Evolutionary conservation across 73 alveolate genomes (phyloP).

Genomic region (Stentor coeruleus): DNA sequence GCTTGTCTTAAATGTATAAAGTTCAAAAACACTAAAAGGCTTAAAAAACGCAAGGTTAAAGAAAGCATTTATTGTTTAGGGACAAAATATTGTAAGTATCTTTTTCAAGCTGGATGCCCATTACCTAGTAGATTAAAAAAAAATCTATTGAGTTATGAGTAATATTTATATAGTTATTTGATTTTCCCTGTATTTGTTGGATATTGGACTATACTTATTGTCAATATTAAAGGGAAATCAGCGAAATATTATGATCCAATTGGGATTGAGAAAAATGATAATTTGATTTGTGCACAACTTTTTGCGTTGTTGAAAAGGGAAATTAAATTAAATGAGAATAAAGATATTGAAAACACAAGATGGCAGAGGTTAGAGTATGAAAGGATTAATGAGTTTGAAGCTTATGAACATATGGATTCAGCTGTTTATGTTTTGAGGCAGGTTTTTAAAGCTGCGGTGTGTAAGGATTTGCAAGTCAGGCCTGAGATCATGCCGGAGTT

Average conservation of each 20-base stretch:
- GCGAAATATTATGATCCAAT: not conserved
- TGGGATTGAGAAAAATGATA: not conserved
- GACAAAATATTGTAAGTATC: not conserved
- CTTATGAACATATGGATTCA: not conserved
- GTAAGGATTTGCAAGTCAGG: not conserved
- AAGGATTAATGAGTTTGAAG: not conserved
- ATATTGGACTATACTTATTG: not conserved
- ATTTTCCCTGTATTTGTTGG: slow-evolving; percentile 15
- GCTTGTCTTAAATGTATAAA: not conserved
- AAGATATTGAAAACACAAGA: not conserved
- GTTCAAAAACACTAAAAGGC: not conserved
- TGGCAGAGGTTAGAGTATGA: not conserved
- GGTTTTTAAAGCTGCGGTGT: not conserved
- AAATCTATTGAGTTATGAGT: not conserved
- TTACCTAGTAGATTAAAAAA: not conserved
- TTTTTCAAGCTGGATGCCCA: not conserved
- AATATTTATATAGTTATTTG: not conserved
- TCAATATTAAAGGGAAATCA: not conserved
- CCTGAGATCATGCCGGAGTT: not conserved
- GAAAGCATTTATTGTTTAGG: not conserved
- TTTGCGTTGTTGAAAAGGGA: slow-evolving; percentile 22
- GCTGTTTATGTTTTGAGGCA: not conserved
- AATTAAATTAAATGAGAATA: not conserved
- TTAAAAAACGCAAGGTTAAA: not conserved
- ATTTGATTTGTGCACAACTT: not conserved